A percentile compares a stretch with the other conserved stretches of the same genome.
Evolutionary conservation across 495 filamentous ascomycete genomes (phyloP).

Genomic region (Gamarada debralockiae): DNA sequence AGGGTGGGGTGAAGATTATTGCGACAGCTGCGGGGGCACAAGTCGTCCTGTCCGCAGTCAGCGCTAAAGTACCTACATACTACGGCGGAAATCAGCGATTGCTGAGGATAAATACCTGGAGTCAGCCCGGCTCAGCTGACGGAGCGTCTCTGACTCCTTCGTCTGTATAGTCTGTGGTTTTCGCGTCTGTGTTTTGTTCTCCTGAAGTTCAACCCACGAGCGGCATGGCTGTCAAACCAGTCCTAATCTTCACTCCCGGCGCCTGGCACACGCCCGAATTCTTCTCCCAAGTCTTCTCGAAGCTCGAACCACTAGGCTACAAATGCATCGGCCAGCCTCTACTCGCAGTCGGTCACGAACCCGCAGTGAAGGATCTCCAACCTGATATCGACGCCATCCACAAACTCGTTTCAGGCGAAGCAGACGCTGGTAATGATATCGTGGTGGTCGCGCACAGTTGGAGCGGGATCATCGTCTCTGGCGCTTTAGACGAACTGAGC

Average conservation of each 20-base stretch:
- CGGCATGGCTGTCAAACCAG: no score
- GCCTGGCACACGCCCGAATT: slow-evolving; percentile 32
- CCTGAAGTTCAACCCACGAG: no score
- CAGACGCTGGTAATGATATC: slow-evolving; percentile 1
- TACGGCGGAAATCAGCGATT: no score
- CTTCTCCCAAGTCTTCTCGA: slow-evolving; percentile 21
- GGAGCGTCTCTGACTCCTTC: no score
- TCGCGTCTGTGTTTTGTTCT: no score
- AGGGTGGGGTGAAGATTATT: no score
- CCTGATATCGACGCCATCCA: background rate
- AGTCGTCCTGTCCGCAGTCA: no score
- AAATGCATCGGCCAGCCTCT: slow-evolving; percentile 19
- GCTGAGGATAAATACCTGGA: no score
- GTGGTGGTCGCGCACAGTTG: slow-evolving; percentile 1
- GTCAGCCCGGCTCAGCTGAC: no score
- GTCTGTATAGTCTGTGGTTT: no score
- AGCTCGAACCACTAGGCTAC: slow-evolving; percentile 26
- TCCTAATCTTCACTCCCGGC: slow-evolving; percentile 31
- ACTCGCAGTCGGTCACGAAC: slow-evolving; percentile 14
- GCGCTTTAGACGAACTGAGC: background rate
- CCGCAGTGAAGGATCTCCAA: background rate
- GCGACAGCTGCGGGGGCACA: no score
- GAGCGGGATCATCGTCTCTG: background rate
- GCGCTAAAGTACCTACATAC: no score
- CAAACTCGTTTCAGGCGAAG: background rate